Percentiles rank a stretch among this genome's conserved stretches.
Conservation (phyloP, 2,329 filamentous ascomycete genomes). For the Microdochium nivale region DNA sequence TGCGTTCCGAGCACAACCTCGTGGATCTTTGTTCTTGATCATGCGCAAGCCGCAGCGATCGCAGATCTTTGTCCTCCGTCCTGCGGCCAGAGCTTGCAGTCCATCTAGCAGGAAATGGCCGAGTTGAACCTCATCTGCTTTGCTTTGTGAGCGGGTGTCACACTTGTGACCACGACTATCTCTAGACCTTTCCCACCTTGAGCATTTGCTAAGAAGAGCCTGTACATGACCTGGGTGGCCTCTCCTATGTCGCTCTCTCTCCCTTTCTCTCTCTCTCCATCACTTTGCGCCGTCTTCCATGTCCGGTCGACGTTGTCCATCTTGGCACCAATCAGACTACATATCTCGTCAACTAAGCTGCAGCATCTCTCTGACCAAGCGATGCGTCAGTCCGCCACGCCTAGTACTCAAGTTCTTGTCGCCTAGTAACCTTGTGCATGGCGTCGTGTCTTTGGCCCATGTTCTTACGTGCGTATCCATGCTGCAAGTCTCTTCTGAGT, state of each 20-base stretch:
- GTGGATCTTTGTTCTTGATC: no score
- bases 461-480: not conserved
- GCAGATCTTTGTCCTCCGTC: no score
- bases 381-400: not conserved
- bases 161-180: constrained; percentile 3
- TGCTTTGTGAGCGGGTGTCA: no score
- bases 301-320: no score
- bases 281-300: no score
- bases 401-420: not conserved
- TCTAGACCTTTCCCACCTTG: constrained; percentile 10
- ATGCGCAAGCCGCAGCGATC: no score
- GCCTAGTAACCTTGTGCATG: not conserved
- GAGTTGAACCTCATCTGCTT: no score
- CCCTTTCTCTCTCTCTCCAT: not conserved
- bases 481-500: not conserved
- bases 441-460: not conserved
- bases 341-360: not conserved
- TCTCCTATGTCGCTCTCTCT: no score
- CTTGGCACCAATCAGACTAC: no score
- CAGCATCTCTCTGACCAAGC: not conserved
- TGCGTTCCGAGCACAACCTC: no score
- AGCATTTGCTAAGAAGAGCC: constrained; percentile 9
- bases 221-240: not conserved
- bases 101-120: no score
- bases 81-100: no score